A percentile compares a stretch with the other conserved stretches of the same genome.
These are phyloP conservation scores for Chalciporus sp. DNA, from an alignment of 1,284 basidiomycete genomes.

Conservation along the genomic window DNA sequence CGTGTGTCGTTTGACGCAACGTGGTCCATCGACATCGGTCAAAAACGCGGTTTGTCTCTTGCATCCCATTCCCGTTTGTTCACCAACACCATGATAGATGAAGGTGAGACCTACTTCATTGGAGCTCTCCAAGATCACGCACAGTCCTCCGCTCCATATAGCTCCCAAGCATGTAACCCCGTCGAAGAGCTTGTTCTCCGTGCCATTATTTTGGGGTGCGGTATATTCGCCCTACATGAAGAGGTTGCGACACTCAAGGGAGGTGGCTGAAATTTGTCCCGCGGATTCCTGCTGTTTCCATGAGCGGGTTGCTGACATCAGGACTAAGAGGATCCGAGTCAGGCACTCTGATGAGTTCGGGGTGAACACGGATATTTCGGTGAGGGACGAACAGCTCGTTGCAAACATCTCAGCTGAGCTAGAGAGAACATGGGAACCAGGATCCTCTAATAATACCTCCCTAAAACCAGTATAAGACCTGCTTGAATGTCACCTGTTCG, in stretches of 20 bases:
- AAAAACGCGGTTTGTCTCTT: no score
- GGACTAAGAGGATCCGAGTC: no score
- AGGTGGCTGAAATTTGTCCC: no score
- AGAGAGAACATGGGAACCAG: background rate
- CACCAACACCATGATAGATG: background rate
- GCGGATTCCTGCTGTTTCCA: no score
- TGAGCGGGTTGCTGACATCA: no score
- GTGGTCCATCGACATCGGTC: background rate
- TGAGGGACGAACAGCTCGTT: background rate
- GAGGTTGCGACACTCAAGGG: background rate
- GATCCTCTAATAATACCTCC: background rate
- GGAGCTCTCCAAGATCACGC: background rate
- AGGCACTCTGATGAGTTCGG: background rate
- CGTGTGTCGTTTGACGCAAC: background rate
- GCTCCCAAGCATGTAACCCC: background rate
- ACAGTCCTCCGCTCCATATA: background rate
- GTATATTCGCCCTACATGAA: no score
- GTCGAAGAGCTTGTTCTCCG: background rate
- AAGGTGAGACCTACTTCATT: background rate
- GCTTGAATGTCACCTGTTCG: no score
- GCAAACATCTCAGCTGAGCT: background rate
- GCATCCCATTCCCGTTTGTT: background rate
- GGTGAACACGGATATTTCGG: background rate
- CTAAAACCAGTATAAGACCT: background rate
- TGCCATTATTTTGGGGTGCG: no score